Evolutionary conservation across 2,329 filamentous ascomycete genomes (phyloP), one percentile per base, ranked within the genome.

Genomic region (Paecilomyces dactylethromorphus): DNA sequence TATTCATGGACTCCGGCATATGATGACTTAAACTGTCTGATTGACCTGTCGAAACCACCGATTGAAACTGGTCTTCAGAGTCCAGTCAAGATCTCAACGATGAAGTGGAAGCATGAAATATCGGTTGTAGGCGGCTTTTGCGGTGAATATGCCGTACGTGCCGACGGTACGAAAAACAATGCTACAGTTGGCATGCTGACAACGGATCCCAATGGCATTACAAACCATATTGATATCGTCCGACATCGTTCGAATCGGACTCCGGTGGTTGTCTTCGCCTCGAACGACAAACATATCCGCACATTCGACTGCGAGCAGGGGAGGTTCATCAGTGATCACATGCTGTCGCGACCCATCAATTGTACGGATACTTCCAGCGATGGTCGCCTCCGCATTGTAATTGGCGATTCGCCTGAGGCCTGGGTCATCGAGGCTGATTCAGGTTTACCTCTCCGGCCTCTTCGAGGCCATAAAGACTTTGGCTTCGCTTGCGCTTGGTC

Each of bases 171-270:
- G 15, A 71, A 70, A 54, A 68, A 61, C 24, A 68, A 69, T 7
- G 74, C 71, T 0, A 72, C 79, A 57, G 39, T 45, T 18, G 81
- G 82, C 51, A 74, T 75, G 58, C 79, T 83, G 39, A 80, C 79
- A 8, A 75, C 78, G 56, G 75, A 79, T 15, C 73, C 76, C 61
- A 80, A 81, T 49, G 80, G 78, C 35, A 84, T 85, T 61, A 84
- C 83, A 18, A 86, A 84, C 60, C 82, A 86, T 65, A 76, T 85
- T 59, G 81, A 85, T 65, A 76, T 81, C 13, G 79, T 80, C 62
- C 69, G 70, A 13, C 77, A 73, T 53, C 81, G 83, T 39, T 73
- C 74, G 3, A 79, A 72, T n/a, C 75, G 77, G 50, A 71, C 73
- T 1, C 80, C 80, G 1, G 76, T 78, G 51, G 82, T 81, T 2